Evolutionary conservation across 2,329 filamentous ascomycete species (phyloP).

Genomic region (Aspergillus pseudotamarii): DNA sequence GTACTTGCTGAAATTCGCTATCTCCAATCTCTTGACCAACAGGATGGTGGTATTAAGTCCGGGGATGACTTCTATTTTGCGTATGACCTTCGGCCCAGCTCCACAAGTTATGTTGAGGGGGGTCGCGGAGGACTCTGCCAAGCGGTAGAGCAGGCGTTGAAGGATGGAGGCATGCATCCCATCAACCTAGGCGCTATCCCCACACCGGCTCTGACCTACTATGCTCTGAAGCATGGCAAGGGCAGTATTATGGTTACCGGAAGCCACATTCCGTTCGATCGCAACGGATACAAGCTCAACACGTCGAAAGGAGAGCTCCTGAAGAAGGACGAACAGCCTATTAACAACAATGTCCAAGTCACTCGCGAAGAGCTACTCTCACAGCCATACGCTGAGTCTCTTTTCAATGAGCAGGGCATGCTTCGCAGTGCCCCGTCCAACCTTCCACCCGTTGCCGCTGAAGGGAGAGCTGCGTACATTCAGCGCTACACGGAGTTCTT

Average conservation of each 20-base stretch:
- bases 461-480: slow-evolving; percentile 30
- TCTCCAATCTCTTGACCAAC: slow-evolving; percentile 28
- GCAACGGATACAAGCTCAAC: slow-evolving; percentile 40
- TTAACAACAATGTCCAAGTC: slow-evolving; percentile 31
- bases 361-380: slow-evolving; percentile 28
- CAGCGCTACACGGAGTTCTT: slow-evolving; percentile 37
- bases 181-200: slow-evolving; percentile 37
- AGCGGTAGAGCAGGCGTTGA: slow-evolving; percentile 34
- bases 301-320: slow-evolving; percentile 36
- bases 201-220: slow-evolving; percentile 35
- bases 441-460: slow-evolving; percentile 19
- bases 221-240: slow-evolving; percentile 31
- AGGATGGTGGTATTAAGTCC: slow-evolving; percentile 30
- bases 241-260: slow-evolving; percentile 41
- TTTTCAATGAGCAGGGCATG: slow-evolving; percentile 33
- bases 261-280: slow-evolving; percentile 40
- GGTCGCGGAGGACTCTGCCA: slow-evolving; percentile 34
- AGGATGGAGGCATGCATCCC: slow-evolving; percentile 31
- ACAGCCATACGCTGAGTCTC: slow-evolving; percentile 30
- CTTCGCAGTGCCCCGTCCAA: slow-evolving; percentile 21
- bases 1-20: slow-evolving; percentile 36
- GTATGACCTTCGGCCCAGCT: slow-evolving; percentile 37
- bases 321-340: slow-evolving; percentile 36
- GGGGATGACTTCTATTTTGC: slow-evolving; percentile 39
- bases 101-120: slow-evolving; percentile 31